phyloP scores from a whole-genome alignment of 2,329 filamentous ascomycete species.

The Akanthomyces dipterigenus region DNA sequence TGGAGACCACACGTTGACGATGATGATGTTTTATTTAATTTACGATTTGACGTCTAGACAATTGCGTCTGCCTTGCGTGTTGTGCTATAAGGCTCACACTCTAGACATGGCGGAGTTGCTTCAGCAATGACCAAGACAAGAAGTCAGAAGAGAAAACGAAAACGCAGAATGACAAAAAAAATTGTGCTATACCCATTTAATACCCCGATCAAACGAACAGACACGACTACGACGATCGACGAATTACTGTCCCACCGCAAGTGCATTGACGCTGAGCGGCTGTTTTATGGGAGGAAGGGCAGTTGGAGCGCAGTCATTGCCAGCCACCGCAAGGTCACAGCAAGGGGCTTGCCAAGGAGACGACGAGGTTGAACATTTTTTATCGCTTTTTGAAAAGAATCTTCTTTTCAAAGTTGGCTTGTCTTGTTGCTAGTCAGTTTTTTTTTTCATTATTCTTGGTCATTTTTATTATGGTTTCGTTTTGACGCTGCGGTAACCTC shows the following conservation, averaged over 20 bases:
- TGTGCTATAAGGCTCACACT: background rate
- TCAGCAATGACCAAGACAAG: conserved; percentile 9
- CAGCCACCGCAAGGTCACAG: background rate
- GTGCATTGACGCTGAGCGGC: conserved; percentile 8
- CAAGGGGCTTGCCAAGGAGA: conserved; percentile 1
- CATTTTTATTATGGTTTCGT: conserved; percentile 9
- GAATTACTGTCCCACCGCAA: conserved; percentile 10
- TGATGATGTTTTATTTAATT: conserved; percentile 33
- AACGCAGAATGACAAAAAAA: conserved; percentile 11
- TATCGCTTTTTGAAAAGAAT: conserved; percentile 1
- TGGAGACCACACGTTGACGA: conserved; percentile 35
- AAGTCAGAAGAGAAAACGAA: conserved; percentile 5
- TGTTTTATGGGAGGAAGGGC: conserved; percentile 18
- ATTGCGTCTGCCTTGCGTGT: conserved; percentile 4
- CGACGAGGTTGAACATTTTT: background rate
- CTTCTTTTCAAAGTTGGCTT: conserved; percentile 5
- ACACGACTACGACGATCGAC: conserved; percentile 27
- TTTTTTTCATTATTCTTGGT: conserved; percentile 12
- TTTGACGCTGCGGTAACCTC: background rate
- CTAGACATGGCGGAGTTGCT: background rate
- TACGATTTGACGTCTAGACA: conserved; percentile 42
- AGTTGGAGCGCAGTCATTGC: conserved; percentile 14
- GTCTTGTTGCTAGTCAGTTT: conserved; percentile 13
- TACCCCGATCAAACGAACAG: conserved; percentile 29
- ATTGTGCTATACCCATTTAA: conserved; percentile 33